Evolutionary conservation across 2,329 filamentous ascomycete genomes (phyloP).

Genomic region (Elsinoe perseae): DNA sequence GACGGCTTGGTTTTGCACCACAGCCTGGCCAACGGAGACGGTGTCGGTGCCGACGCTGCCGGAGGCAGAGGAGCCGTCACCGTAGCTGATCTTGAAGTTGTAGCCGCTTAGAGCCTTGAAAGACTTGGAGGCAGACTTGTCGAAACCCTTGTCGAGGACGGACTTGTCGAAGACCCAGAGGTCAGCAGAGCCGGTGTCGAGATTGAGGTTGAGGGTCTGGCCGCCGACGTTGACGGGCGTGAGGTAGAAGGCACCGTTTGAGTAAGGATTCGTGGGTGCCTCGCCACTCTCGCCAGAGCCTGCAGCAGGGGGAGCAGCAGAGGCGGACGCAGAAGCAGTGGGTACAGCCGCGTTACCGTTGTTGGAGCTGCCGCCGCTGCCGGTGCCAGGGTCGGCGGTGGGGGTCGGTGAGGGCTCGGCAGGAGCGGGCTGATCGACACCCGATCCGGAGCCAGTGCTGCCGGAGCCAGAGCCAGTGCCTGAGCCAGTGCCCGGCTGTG

Average conservation of each 20-base stretch:
- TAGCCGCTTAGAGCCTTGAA: constrained; percentile 44
- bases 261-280: constrained; percentile 57
- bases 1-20: constrained; percentile 55
- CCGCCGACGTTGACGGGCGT: constrained; percentile 62
- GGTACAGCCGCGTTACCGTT: not conserved
- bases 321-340: constrained; percentile 2
- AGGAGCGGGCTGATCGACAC: constrained; percentile 3
- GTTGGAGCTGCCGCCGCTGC: not conserved
- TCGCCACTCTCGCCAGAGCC: constrained; percentile 36
- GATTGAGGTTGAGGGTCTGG: constrained; percentile 60
- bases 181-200: constrained; percentile 70
- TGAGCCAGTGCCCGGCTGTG: not conserved
- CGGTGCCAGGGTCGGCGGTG: not conserved
- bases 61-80: constrained; percentile 55
- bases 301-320: not conserved
- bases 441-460: not conserved
- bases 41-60: constrained; percentile 61
- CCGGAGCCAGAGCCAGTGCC: not conserved
- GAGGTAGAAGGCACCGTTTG: constrained; percentile 62
- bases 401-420: not conserved
- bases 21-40: constrained; percentile 59
- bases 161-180: constrained; percentile 63
- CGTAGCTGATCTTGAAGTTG: constrained; percentile 60
- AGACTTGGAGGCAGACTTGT: constrained; percentile 45
- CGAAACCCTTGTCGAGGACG: constrained; percentile 35